Evolutionary conservation across 192 early-diverging fungal species (phyloP).

Genomic region (Chytriomyces sp.): DNA sequence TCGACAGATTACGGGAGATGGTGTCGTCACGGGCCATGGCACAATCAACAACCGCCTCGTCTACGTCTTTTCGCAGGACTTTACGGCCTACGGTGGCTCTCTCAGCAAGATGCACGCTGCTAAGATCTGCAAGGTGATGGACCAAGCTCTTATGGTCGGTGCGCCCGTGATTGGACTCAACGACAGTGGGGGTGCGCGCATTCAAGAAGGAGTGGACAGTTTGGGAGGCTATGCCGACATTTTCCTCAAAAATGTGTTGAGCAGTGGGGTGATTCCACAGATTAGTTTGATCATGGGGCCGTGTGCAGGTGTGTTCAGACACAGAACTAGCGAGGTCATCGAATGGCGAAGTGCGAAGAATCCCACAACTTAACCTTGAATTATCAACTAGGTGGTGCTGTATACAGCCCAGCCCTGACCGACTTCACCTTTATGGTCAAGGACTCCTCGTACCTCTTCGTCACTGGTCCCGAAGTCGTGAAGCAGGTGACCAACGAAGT

Average conservation of each 20-base stretch:
- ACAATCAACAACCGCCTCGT: slow-evolving; percentile 89
- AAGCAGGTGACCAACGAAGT: slow-evolving; percentile 93
- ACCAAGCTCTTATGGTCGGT: slow-evolving; percentile 86
- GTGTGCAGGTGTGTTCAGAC: slow-evolving; percentile 76
- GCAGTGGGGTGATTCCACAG: slow-evolving; percentile 93
- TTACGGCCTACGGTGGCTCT: slow-evolving; percentile 90
- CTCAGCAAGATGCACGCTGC: slow-evolving; percentile 84
- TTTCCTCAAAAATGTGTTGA: slow-evolving; percentile 89
- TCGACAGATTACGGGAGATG: slow-evolving; percentile 91
- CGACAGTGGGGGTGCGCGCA: slow-evolving; percentile 96
- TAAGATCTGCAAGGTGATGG: slow-evolving; percentile 75
- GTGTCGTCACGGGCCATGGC: slow-evolving; percentile 94
- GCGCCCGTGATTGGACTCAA: slow-evolving; percentile 96
- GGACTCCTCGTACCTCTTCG: slow-evolving; percentile 93
- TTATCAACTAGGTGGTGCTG: slow-evolving; percentile 63
- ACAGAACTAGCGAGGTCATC: too few relatives aligned
- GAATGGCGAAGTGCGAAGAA: too few relatives aligned
- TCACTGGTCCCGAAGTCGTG: slow-evolving; percentile 96
- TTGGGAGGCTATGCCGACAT: slow-evolving; percentile 96
- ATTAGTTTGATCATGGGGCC: slow-evolving; percentile 97
- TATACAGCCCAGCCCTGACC: slow-evolving; percentile 95
- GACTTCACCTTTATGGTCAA: slow-evolving; percentile 98
- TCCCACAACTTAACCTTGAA: not conserved
- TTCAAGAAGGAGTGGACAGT: slow-evolving; percentile 97
- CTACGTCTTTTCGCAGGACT: slow-evolving; percentile 92